phyloP scores from a whole-genome alignment of 108 stramenopile species.

The Cyclostephanos invisitatus region DNA sequence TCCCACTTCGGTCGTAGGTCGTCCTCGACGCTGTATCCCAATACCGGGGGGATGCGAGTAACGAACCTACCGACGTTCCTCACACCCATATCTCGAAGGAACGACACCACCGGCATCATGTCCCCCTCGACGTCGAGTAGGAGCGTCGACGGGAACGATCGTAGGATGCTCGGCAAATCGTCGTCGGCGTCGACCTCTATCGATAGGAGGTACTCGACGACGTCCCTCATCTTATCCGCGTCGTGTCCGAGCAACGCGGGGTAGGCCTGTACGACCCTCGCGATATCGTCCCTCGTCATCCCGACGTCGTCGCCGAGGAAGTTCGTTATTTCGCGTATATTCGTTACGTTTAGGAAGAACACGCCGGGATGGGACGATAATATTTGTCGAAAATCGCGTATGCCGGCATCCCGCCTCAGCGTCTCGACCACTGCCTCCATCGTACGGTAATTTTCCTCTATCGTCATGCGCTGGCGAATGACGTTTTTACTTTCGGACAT shows the following conservation, averaged over 20 bases:
- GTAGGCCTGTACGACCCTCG: constrained; percentile 61
- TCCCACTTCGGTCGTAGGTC: constrained; percentile 83
- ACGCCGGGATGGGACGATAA: constrained; percentile 68
- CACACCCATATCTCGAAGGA: constrained; percentile 63
- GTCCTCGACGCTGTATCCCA: constrained; percentile 76
- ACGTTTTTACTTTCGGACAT: constrained; percentile 18
- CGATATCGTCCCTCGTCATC: constrained; percentile 65
- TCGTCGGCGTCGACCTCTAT: constrained; percentile 57
- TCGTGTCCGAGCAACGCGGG: constrained; percentile 62
- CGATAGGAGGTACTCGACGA: constrained; percentile 46
- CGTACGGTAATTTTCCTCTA: constrained; percentile 55
- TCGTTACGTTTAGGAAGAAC: constrained; percentile 61
- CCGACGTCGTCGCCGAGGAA: constrained; percentile 68
- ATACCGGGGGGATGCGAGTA: constrained; percentile 69
- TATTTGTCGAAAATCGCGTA: constrained; percentile 65
- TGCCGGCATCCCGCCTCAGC: constrained; percentile 61
- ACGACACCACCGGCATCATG: constrained; percentile 68
- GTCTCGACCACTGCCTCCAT: constrained; percentile 61
- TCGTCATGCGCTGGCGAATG: constrained; percentile 23
- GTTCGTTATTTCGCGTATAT: constrained; percentile 46
- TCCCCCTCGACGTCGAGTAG: constrained; percentile 56
- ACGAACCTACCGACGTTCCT: constrained; percentile 71
- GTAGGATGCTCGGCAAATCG: constrained; percentile 58
- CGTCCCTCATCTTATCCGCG: constrained; percentile 50
- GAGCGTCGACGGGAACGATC: constrained; percentile 71